Base-by-base conservation (phyloP, 805 yeast genomes). In the Ogataea corticis region DNA sequence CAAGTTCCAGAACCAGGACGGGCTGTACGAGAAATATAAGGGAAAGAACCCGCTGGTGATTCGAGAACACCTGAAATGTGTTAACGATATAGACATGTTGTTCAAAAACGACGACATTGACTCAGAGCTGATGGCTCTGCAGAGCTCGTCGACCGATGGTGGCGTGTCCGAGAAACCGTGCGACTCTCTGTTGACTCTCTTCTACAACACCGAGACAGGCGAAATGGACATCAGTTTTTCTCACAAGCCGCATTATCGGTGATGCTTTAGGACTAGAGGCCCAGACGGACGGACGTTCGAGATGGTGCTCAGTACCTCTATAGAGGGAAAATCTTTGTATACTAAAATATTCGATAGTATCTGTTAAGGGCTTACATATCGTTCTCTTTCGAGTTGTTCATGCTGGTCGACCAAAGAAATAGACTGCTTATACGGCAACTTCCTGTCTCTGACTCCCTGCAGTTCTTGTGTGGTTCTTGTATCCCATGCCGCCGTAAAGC, bases 201-300 rank as follows among this genome's bases (percentile, higher is more conserved):
- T 58, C 35, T 61, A 62, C 44, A 59, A 62, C 42, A 47, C 54
- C 23, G 46, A 44, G 16, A 45, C 53, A 12, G 66, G 67, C 13
- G 54, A 56, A 35, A 45, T 64, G 32, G 60, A 59, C 25, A 50
- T 63, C 28, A 57, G 59, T 27, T 63, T 60, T 42, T 52, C 67
- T 17, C 68, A 64, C 42, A 58, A 57, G 44, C 54, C 55, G 15
- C 68, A 63, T 21, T 21, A 21, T 9, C 25, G 25, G 5, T 21
- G 25, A 21, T 5, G 5, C 25, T 21, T 9, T 21, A n/a, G n/a
- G n/a, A n/a, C n/a, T n/a, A n/a, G n/a, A n/a, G n/a, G n/a, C n/a
- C n/a, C n/a, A n/a, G n/a, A n/a, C n/a, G n/a, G n/a, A n/a, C n/a
- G n/a, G n/a, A n/a, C n/a, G n/a, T n/a, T n/a, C n/a, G n/a, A n/a